Percentiles rank a stretch among this genome's conserved stretches.
Conservation (phyloP, 2,329 filamentous ascomycete species). For the Cercospora sesami region DNA sequence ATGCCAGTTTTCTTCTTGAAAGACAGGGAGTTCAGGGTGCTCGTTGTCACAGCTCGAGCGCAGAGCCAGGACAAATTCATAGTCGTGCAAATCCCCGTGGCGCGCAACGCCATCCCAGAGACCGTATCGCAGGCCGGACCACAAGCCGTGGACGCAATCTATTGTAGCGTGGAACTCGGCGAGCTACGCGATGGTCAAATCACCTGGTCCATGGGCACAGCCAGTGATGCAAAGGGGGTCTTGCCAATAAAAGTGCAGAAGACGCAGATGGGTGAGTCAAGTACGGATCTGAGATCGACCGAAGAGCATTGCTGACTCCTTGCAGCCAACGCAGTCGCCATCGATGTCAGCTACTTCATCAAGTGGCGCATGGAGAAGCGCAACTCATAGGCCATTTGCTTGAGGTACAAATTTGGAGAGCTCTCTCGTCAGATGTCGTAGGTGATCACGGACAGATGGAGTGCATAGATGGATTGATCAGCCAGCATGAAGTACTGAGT, state of each 20-base stretch:
- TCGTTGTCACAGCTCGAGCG: conserved; percentile 57
- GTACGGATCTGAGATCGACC: neutral
- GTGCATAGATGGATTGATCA: neutral
- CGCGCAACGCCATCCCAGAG: conserved; percentile 13
- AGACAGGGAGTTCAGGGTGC: conserved; percentile 65
- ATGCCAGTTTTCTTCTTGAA: conserved; percentile 58
- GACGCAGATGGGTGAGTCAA: conserved; percentile 48
- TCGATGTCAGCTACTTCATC: conserved; percentile 70
- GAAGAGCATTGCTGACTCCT: neutral
- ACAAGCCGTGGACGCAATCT: conserved; percentile 40
- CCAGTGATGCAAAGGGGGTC: conserved; percentile 67
- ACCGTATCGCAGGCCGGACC: conserved; percentile 16
- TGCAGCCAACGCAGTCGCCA: conserved; percentile 60
- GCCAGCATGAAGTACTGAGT: neutral
- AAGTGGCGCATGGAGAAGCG: conserved; percentile 52
- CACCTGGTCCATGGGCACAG: conserved; percentile 78
- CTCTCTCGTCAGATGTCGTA: neutral
- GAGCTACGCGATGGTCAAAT: conserved; percentile 41
- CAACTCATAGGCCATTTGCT: conserved; percentile 10
- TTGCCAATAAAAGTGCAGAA: conserved; percentile 68
- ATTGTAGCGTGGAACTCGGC: conserved; percentile 56
- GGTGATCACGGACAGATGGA: neutral
- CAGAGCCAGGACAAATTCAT: conserved; percentile 33
- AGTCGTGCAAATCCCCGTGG: conserved; percentile 43
- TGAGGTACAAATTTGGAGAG: neutral